Evolutionary conservation across 768 basidiomycete species (phyloP), one percentile per base, ranked within the genome.

Genomic region (Panellus pusillus): DNA sequence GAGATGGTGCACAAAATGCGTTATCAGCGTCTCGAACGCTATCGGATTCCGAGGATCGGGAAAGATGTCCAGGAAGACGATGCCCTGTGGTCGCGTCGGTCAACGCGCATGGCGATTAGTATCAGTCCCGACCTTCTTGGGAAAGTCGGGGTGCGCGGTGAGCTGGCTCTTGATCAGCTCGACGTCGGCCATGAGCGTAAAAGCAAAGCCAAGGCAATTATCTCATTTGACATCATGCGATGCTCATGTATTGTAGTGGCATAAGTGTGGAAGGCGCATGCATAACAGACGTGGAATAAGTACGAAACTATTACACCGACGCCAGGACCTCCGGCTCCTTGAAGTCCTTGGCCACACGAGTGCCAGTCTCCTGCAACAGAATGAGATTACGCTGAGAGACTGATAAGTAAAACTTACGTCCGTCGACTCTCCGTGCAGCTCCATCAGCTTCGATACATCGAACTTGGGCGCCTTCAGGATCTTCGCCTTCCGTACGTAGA

Each of bases 401-500:
- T 37, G 46, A 55, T 39, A 56, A 36, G 37, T 15, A 48, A 43
- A 32, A 83, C 93, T 67, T 69, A 94, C 95, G 65, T 96, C 92
- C 66, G 87, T 90, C 63, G 91, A 86, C 73, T 97, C 95, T 60
- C 94, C 93, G 72, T 98, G 97, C 53, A 96, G 84, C 73, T 99
- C 97, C 61, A 98, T 83, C 46, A 98, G 80, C 78, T 98, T 98
- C 61, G 89, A 86, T 52, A 93, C 80, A 72, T 97, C 95, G 71
- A 96, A 94, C 73, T 96, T 97, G 61, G 97, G 97, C 60, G 95
- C 80, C 78, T 98, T 98, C 68, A 99, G 80, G 70, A 99, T 98
- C 83, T 99, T 99, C 65, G 91, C 95, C 81, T 99, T 98, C 77
- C 97, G 90, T 67, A 98, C 83, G 78, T 94, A 96, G 69, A 98